These are phyloP conservation scores for Trichoderma parareesei DNA, from an alignment of 495 filamentous ascomycete species.

Conservation along the genomic window DNA sequence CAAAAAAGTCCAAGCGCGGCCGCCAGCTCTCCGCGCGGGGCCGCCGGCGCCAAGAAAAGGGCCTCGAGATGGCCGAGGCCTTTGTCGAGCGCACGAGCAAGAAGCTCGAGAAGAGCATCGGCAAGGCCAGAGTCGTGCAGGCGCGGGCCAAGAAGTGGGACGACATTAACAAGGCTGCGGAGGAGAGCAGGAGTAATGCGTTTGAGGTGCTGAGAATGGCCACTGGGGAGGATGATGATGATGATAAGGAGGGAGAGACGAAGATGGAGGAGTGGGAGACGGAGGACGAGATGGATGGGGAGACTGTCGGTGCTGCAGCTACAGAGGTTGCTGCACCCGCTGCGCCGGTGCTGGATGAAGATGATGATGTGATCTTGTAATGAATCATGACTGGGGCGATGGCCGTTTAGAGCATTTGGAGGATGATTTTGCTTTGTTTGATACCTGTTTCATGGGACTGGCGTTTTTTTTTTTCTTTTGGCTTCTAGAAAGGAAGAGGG, in stretches of 20 bases:
- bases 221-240: background rate
- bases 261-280: slow-evolving; percentile 23
- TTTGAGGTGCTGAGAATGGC: background rate
- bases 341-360: background rate
- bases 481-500: background rate
- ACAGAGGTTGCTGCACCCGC: background rate
- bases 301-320: background rate
- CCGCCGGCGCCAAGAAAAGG: slow-evolving; percentile 58
- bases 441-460: background rate
- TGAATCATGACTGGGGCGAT: background rate
- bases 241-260: background rate
- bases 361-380: slow-evolving; percentile 12
- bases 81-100: slow-evolving; percentile 59
- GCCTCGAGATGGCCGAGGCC: slow-evolving; percentile 63
- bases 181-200: slow-evolving; percentile 4
- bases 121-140: slow-evolving; percentile 51
- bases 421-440: background rate
- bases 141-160: slow-evolving; percentile 49
- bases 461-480: background rate
- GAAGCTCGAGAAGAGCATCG: slow-evolving; percentile 62
- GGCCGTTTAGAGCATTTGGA: background rate
- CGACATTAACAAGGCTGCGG: slow-evolving; percentile 42
- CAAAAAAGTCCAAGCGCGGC: slow-evolving; percentile 55
- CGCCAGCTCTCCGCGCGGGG: slow-evolving; percentile 56
- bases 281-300: slow-evolving; percentile 32